Base-by-base conservation (phyloP, 1,284 basidiomycete species). In the Prillingera fragicola region DNA sequence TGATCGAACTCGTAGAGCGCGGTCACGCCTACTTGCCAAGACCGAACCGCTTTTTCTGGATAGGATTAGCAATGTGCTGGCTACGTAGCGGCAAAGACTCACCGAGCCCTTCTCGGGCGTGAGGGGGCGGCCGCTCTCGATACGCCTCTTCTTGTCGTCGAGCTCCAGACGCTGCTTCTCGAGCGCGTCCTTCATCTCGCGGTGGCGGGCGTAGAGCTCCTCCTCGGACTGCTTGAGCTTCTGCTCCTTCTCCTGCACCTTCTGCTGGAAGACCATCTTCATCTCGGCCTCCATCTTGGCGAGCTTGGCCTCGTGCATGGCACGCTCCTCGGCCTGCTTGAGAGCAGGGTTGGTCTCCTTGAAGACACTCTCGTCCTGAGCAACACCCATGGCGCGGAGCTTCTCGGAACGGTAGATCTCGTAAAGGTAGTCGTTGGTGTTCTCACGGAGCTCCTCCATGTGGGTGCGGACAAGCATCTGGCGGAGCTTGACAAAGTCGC, bases 181-280 rank as follows among this genome's bases (percentile, higher is more conserved):
- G 62, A 98, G 77, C 14, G 91, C 85, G 60, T 96, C 91, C 76
- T 95, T 96, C 92, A 97, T 96, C 73, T 97, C 92, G 70, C 88
- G 84, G 77, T 97, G 91, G 53, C 91, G 83, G 43, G 90, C 87
- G 67, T 97, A 97, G 14, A 97, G 80, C 75, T 96, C 91, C 73
- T 96, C 92, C 73, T 97, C 92, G 45, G 85, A 89, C 73, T 96
- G 91, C 76, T 95, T 96, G 69, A 97, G 79, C 74, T 96, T 96
- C 53, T 87, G 80, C 71, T 97, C 91, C 77, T 97, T 96, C 73
- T 97, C 91, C 70, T 90, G 87, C 42, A 97, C 91, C 73, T 97
- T 97, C 74, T 96, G 92, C 71, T 92, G 89, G 87, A 97, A 97
- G 59, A 97, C 91, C 85, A 90, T 87, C 80, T 91, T 92, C 90